Evolutionary conservation across 371 early-diverging fungal genomes (phyloP).

Genomic region (Lichtheimia ramosa): DNA sequence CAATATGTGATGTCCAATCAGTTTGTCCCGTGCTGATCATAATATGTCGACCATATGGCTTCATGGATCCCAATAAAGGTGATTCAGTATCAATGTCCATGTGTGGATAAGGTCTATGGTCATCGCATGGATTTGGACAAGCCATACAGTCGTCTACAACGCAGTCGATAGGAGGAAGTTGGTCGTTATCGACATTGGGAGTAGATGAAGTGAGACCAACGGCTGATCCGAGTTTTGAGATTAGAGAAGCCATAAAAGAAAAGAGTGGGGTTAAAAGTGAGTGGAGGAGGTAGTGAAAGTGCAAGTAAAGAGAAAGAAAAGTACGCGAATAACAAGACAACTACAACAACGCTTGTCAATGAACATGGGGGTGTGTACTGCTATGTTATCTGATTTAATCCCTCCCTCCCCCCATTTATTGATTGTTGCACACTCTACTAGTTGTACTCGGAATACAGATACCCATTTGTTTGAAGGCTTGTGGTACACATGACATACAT

Average conservation of each 20-base stretch:
- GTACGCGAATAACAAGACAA: too few relatives aligned
- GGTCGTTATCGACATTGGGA: constrained; percentile 13
- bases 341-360: too few relatives aligned
- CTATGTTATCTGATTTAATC: too few relatives aligned
- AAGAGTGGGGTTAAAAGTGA: background rate
- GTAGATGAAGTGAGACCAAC: too few relatives aligned
- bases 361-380: too few relatives aligned
- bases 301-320: too few relatives aligned
- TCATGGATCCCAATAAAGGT: constrained; percentile 62
- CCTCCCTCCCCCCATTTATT: too few relatives aligned
- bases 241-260: background rate
- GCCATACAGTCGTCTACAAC: constrained; percentile 37
- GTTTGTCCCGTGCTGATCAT: constrained; percentile 65
- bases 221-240: background rate
- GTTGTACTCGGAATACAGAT: too few relatives aligned
- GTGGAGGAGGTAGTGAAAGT: constrained; percentile 1
- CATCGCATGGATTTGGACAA: constrained; percentile 51
- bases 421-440: too few relatives aligned
- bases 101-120: constrained; percentile 68
- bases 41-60: constrained; percentile 73
- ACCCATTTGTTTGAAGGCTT: too few relatives aligned
- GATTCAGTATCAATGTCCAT: constrained; percentile 60
- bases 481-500: too few relatives aligned
- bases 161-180: constrained; percentile 31
- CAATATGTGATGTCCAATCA: constrained; percentile 64